These are phyloP conservation scores for Backusella liffmaniae DNA, from an alignment of 192 early-diverging fungal genomes.

Conservation along the genomic window DNA sequence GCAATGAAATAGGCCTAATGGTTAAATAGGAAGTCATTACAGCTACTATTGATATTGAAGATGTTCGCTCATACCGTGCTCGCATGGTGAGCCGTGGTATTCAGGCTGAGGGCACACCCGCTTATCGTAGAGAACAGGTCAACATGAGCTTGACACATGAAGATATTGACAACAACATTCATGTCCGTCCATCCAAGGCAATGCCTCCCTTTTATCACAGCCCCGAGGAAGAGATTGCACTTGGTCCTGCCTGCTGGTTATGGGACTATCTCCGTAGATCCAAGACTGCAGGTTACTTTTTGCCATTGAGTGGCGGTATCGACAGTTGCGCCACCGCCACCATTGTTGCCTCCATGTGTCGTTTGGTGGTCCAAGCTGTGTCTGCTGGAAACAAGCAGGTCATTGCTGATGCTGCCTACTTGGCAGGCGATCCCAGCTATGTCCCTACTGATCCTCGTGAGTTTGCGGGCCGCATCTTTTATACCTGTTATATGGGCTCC, in stretches of 20 bases:
- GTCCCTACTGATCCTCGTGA: constrained; percentile 79
- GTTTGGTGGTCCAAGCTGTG: constrained; percentile 71
- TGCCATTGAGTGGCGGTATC: constrained; percentile 97
- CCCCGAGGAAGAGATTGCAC: constrained; percentile 87
- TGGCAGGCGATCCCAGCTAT: constrained; percentile 59
- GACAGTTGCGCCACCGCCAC: constrained; percentile 90
- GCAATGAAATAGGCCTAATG: not conserved
- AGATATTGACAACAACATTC: constrained; percentile 37
- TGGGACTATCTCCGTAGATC: constrained; percentile 98
- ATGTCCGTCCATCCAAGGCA: constrained; percentile 49
- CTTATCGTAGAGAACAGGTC: constrained; percentile 70
- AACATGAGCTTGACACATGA: constrained; percentile 52
- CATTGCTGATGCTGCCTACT: constrained; percentile 67
- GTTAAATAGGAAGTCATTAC: constrained; percentile 77
- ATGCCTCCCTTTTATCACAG: constrained; percentile 57
- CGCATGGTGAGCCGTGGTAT: constrained; percentile 70
- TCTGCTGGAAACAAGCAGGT: constrained; percentile 64
- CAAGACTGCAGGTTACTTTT: constrained; percentile 85
- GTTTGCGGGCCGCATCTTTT: constrained; percentile 82
- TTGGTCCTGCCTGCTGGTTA: constrained; percentile 98
- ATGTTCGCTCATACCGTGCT: constrained; percentile 80
- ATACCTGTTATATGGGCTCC: constrained; percentile 97
- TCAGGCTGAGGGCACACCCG: constrained; percentile 64
- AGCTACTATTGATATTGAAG: constrained; percentile 89
- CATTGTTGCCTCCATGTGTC: constrained; percentile 92